Conservation (phyloP, 169 alveolate species). For the Plasmodium cynomolgi region DNA sequence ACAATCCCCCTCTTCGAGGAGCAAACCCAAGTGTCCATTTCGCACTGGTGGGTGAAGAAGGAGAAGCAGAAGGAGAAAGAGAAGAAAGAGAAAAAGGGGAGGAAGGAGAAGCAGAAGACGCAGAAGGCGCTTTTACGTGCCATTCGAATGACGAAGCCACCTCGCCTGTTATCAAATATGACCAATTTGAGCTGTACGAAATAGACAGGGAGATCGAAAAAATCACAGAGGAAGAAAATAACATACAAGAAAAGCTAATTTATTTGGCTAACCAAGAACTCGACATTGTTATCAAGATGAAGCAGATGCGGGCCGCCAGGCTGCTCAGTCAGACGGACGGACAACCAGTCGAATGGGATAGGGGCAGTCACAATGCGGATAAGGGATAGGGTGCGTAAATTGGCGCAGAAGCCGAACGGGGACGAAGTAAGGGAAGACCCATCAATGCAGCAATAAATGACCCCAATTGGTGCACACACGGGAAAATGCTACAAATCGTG, state of each 20-base stretch:
- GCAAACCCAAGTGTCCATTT: conserved; percentile 5
- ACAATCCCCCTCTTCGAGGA: neutral
- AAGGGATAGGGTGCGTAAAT: neutral
- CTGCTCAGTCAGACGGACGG: conserved; percentile 1
- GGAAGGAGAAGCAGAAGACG: neutral
- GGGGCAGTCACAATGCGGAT: neutral
- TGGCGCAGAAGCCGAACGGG: neutral
- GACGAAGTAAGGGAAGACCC: neutral
- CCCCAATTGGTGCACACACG: neutral
- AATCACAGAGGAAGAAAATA: conserved; percentile 62
- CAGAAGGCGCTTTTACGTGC: neutral
- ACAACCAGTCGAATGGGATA: neutral
- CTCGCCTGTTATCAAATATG: conserved; percentile 39
- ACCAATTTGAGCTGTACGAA: conserved; percentile 38
- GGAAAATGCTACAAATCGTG: neutral
- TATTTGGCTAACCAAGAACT: conserved; percentile 60
- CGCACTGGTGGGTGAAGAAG: neutral
- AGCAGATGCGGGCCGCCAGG: neutral
- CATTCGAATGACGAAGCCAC: neutral
- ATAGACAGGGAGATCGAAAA: conserved; percentile 60
- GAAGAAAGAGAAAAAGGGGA: no score
- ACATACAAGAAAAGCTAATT: conserved; percentile 56
- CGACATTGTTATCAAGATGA: conserved; percentile 23
- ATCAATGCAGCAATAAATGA: neutral
- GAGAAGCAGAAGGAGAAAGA: neutral